A percentile compares a stretch with the other conserved stretches of the same genome.
These are phyloP conservation scores for Melaleuca quinquenervia DNA, from an alignment of 345 rosid genomes.

Conservation along the genomic window DNA sequence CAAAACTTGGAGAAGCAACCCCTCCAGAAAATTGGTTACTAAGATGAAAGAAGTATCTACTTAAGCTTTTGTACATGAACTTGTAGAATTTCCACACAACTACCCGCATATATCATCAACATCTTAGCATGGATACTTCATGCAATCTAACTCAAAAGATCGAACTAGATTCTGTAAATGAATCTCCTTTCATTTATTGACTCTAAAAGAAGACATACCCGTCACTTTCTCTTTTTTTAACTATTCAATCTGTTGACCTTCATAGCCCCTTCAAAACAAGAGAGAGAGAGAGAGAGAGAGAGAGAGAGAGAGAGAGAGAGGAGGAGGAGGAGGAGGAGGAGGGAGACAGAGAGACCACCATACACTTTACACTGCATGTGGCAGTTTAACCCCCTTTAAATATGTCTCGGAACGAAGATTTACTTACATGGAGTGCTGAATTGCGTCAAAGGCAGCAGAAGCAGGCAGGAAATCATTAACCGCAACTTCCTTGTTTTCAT, in stretches of 20 bases:
- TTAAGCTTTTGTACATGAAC: not conserved
- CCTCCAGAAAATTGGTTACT: not conserved
- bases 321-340: too few species aligned
- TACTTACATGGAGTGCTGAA: slow-evolving; percentile 86
- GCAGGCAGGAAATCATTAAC: slow-evolving; percentile 91
- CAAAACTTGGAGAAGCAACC: not conserved
- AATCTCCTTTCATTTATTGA: not conserved
- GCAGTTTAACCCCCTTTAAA: not conserved
- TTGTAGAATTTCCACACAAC: not conserved
- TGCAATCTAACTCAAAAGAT: not conserved
- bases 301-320: not conserved
- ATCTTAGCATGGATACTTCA: not conserved
- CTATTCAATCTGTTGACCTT: not conserved
- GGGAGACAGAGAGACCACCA: not conserved
- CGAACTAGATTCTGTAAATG: not conserved
- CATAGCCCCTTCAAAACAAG: not conserved
- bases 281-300: not conserved
- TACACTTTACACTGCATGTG: not conserved
- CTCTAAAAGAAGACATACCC: not conserved
- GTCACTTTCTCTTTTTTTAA: not conserved
- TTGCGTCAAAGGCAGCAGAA: slow-evolving; percentile 58
- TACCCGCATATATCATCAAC: not conserved
- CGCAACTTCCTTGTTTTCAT: slow-evolving; percentile 99
- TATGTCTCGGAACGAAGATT: not conserved
- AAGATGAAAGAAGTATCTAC: not conserved